Evolutionary conservation across 257 asterid genomes (phyloP).

Genomic region (Pogostemon cablin): DNA sequence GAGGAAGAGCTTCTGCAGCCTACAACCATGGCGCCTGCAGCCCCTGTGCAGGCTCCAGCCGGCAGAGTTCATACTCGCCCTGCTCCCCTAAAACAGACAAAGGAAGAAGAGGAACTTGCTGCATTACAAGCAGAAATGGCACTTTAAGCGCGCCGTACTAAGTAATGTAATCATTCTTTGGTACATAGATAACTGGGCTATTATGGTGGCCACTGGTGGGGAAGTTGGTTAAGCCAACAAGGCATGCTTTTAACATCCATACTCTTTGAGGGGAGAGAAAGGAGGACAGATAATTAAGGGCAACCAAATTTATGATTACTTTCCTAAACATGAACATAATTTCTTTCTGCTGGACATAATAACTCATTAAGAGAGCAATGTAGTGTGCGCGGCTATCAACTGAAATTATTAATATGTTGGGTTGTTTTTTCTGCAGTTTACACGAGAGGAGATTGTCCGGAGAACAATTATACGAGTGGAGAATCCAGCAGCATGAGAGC

Average conservation of each 20-base stretch:
- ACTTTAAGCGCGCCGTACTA: conserved; percentile 43
- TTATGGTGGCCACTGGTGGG: not conserved
- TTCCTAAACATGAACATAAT: not conserved
- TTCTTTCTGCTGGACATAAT: not conserved
- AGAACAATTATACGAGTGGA: not conserved
- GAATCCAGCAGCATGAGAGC: conserved; percentile 3
- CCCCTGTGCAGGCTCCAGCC: conserved; percentile 47
- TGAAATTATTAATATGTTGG: not conserved
- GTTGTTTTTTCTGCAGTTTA: conserved; percentile 16
- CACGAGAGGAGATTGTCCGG: conserved; percentile 17
- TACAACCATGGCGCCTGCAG: conserved; percentile 59
- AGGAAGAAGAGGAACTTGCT: conserved; percentile 84
- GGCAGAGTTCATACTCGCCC: conserved; percentile 57
- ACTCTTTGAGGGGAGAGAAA: not conserved
- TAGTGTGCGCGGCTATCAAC: not conserved
- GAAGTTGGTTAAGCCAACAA: not conserved
- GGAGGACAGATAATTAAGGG: not conserved
- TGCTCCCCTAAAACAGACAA: conserved; percentile 52
- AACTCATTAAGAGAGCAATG: not conserved
- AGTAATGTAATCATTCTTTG: not conserved
- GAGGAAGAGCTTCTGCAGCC: conserved; percentile 83
- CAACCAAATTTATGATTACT: not conserved
- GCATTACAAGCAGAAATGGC: conserved; percentile 92
- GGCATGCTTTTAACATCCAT: not conserved
- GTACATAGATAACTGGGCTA: not conserved